phyloP scores from a whole-genome alignment of 495 filamentous ascomycete species.

The Polyplosphaeria fusca region DNA sequence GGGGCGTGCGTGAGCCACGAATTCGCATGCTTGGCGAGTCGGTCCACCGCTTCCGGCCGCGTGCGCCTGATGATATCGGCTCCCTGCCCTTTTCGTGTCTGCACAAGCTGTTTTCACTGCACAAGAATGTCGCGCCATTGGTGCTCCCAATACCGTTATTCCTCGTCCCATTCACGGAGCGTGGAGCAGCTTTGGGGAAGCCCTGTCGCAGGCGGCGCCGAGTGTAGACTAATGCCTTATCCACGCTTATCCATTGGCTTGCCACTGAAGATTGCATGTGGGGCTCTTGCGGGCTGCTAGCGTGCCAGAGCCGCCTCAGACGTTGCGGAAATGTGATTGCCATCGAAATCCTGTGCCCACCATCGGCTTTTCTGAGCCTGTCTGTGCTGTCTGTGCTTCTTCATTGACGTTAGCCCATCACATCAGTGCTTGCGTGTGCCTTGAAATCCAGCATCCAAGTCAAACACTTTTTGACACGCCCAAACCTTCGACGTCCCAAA shows the following conservation, averaged over 20 bases:
- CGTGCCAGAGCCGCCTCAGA: not conserved
- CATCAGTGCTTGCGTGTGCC: not conserved
- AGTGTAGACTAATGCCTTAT: not conserved
- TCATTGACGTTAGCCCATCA: not conserved
- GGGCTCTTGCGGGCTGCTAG: not conserved
- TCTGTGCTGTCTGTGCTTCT: not conserved
- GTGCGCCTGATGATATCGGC: not conserved
- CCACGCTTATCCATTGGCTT: not conserved
- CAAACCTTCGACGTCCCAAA: not conserved
- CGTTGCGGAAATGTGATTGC: too few species aligned
- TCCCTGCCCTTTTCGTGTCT: not conserved
- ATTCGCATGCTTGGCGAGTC: not conserved
- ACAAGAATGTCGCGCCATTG: not conserved
- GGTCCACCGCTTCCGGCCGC: not conserved
- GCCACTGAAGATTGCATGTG: not conserved
- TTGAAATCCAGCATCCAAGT: too few species aligned
- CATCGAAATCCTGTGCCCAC: too few species aligned
- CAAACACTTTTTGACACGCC: not conserved
- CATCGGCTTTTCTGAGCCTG: too few species aligned
- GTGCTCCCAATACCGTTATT: not conserved
- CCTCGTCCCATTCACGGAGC: not conserved
- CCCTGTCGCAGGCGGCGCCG: too few species aligned
- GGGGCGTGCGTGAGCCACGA: not conserved
- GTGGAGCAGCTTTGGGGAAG: not conserved
- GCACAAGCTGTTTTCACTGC: too few species aligned